Conservation (phyloP, 495 filamentous ascomycete genomes). For the Aspergillus kassunensis region DNA sequence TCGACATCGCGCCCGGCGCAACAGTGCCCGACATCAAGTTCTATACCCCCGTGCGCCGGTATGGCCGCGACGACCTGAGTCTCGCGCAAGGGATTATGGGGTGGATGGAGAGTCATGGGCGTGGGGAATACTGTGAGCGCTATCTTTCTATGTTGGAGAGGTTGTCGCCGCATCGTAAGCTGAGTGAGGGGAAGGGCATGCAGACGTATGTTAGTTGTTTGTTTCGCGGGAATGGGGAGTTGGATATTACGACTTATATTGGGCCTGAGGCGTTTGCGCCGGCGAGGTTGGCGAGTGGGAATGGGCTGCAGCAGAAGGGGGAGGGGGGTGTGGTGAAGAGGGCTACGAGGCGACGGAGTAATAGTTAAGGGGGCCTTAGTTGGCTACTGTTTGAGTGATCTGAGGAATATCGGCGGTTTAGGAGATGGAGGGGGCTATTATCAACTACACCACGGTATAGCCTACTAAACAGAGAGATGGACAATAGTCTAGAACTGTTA, state of each 20-base stretch:
- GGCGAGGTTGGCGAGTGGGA: no score
- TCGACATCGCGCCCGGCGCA: slow-evolving; percentile 21
- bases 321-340: no score
- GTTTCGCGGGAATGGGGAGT: slow-evolving; percentile 13
- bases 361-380: no score
- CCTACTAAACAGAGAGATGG: no score
- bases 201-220: slow-evolving; percentile 16
- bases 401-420: no score
- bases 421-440: no score
- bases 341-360: no score
- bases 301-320: no score
- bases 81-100: slow-evolving; percentile 9
- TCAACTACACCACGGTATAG: no score
- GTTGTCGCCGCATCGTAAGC: slow-evolving; percentile 6
- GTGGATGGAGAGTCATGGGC: slow-evolving; percentile 20
- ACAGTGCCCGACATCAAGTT: slow-evolving; percentile 26
- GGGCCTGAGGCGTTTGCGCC: neutral
- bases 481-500: no score
- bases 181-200: slow-evolving; percentile 15
- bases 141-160: slow-evolving; percentile 14
- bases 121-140: slow-evolving; percentile 11
- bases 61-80: slow-evolving; percentile 18
- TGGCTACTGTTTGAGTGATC: no score
- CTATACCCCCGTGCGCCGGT: slow-evolving; percentile 33
- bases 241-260: slow-evolving; percentile 11